Evolutionary conservation across 225 moss, liverwort and hornwort species (phyloP).

Genomic region (Straminergon stramineum): DNA sequence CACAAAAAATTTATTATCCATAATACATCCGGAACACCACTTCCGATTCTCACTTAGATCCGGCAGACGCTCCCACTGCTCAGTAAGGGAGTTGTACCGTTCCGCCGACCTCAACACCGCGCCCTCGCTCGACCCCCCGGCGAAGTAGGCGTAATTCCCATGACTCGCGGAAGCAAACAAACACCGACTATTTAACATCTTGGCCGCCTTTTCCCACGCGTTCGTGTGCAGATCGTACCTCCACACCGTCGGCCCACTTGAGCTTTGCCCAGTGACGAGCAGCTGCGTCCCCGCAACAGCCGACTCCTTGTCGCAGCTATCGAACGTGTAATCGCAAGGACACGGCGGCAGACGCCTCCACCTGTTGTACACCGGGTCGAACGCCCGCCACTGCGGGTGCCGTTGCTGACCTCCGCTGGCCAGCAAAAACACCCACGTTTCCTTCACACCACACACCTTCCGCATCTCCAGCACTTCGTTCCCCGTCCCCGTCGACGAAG

Average conservation of each 20-base stretch:
- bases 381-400: conserved; percentile 68
- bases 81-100: conserved; percentile 53
- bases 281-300: conserved; percentile 76
- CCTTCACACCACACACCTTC: conserved; percentile 22
- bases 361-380: conserved; percentile 43
- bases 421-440: conserved; percentile 79
- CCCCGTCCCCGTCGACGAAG: conserved; percentile 5
- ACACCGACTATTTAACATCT: conserved; percentile 70
- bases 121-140: conserved; percentile 53
- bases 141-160: conserved; percentile 77
- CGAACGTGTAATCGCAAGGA: conserved; percentile 76
- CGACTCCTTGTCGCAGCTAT: conserved; percentile 79
- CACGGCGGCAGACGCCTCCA: conserved; percentile 64
- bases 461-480: conserved; percentile 62
- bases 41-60: conserved; percentile 62
- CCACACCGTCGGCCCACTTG: conserved; percentile 60
- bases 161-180: conserved; percentile 77
- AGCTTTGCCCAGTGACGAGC: conserved; percentile 68
- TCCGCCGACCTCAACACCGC: conserved; percentile 48
- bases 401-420: conserved; percentile 10
- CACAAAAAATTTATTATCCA: conserved; percentile 80
- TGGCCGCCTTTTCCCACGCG: conserved; percentile 51
- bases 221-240: conserved; percentile 71
- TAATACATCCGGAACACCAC: conserved; percentile 79
- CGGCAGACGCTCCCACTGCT: conserved; percentile 64